Evolutionary conservation across 2,329 filamentous ascomycete genomes (phyloP).

Genomic region (Paramyrothecium sp.): DNA sequence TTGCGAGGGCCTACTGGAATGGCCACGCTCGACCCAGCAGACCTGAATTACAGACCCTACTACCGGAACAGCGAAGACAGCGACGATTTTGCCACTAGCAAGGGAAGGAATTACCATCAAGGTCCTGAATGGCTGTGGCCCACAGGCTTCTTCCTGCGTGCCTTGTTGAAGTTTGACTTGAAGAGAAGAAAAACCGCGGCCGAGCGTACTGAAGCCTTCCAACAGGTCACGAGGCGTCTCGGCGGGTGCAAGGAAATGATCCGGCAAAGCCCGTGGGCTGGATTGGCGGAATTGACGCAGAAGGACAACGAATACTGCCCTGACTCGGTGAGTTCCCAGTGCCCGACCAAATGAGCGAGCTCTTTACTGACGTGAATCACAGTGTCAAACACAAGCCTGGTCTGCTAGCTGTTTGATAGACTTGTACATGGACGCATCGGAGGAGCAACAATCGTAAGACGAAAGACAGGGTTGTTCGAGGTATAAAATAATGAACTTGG

Average conservation of each 20-base stretch:
- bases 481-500: background rate
- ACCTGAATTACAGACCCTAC: constrained; percentile 90
- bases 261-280: constrained; percentile 78
- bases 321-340: constrained; percentile 71
- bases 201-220: constrained; percentile 82
- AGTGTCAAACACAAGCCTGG: constrained; percentile 96
- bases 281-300: constrained; percentile 89
- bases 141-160: constrained; percentile 90
- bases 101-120: constrained; percentile 97
- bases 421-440: constrained; percentile 86
- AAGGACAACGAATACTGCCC: constrained; percentile 79
- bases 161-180: constrained; percentile 87
- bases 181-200: constrained; percentile 58
- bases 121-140: constrained; percentile 99
- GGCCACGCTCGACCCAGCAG: constrained; percentile 89
- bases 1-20: constrained; percentile 89
- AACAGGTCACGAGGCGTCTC: constrained; percentile 85
- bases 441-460: constrained; percentile 37
- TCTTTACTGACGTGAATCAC: constrained; percentile 4
- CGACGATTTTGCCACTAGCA: constrained; percentile 84
- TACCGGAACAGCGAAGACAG: constrained; percentile 96
- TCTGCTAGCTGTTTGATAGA: constrained; percentile 93
- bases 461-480: background rate
- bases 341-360: too few relatives aligned
- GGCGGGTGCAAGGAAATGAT: constrained; percentile 85